Evolutionary conservation across 495 filamentous ascomycete species (phyloP).

Genomic region (Penicillium mononematosum): DNA sequence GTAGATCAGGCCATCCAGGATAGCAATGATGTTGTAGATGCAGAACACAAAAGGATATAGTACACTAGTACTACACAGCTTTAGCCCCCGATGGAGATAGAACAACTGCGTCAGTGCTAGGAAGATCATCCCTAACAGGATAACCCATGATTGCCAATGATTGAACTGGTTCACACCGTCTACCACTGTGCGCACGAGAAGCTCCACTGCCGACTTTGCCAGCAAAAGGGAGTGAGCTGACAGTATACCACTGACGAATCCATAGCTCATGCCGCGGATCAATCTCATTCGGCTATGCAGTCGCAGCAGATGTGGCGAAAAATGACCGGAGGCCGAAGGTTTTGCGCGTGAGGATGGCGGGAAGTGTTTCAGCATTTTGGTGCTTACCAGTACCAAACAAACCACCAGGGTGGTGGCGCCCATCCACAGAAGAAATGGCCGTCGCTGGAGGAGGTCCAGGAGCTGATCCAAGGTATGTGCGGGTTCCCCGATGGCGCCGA

Average conservation of each 20-base stretch:
- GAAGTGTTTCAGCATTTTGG: conserved; percentile 56
- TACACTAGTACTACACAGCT: conserved; percentile 91
- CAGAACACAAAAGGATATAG: conserved; percentile 98
- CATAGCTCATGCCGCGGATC: conserved; percentile 83
- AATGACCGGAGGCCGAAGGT: conserved; percentile 32
- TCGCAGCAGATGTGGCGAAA: conserved; percentile 42
- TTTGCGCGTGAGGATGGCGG: conserved; percentile 36
- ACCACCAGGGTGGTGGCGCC: conserved; percentile 70
- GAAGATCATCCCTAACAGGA: conserved; percentile 75
- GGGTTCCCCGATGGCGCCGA: conserved; percentile 93
- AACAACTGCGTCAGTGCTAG: conserved; percentile 91
- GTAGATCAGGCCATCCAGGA: conserved; percentile 95
- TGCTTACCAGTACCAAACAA: conserved; percentile 60
- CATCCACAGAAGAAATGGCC: conserved; percentile 91
- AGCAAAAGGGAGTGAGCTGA: conserved; percentile 91
- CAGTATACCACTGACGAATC: conserved; percentile 84
- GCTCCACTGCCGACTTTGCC: conserved; percentile 94
- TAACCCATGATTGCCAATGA: conserved; percentile 95
- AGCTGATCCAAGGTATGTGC: conserved; percentile 85
- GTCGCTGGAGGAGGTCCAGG: conserved; percentile 68
- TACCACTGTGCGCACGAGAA: conserved; percentile 88
- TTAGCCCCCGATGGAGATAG: conserved; percentile 90
- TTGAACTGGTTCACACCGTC: conserved; percentile 93
- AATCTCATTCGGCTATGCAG: conserved; percentile 62
- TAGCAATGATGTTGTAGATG: conserved; percentile 99